These are phyloP conservation scores for Cucumis sativus DNA, from an alignment of 306 rosid genomes.

Conservation along the genomic window DNA sequence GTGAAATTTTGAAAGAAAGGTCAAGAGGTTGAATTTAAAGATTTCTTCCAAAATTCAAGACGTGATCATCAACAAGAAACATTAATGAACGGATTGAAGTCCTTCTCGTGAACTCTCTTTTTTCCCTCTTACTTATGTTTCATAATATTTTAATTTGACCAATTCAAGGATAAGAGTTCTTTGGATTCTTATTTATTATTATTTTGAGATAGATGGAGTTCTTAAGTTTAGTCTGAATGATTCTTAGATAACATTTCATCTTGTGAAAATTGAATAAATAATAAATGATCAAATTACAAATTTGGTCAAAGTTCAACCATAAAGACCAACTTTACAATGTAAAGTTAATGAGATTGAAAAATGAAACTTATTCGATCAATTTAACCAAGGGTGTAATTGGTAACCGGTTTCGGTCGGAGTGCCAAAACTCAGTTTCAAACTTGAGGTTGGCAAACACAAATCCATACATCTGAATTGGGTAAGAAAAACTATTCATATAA, in stretches of 20 bases:
- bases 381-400: no score
- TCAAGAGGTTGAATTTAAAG: neutral
- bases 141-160: neutral
- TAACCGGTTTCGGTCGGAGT: no score
- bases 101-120: neutral
- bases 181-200: no score
- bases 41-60: neutral
- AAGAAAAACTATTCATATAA: neutral
- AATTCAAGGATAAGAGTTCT: neutral
- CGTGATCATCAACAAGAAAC: neutral
- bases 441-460: neutral
- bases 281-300: no score
- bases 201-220: no score
- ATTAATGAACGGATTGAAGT: neutral
- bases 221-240: neutral
- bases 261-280: neutral
- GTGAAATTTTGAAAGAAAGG: neutral
- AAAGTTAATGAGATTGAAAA: neutral
- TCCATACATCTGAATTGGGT: neutral
- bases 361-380: neutral
- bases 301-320: no score
- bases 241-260: neutral
- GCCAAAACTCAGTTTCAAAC: neutral
- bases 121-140: neutral
- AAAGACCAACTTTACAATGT: no score